Conservation (phyloP, 2,329 filamentous ascomycete species). For the Cadophora sp. region DNA sequence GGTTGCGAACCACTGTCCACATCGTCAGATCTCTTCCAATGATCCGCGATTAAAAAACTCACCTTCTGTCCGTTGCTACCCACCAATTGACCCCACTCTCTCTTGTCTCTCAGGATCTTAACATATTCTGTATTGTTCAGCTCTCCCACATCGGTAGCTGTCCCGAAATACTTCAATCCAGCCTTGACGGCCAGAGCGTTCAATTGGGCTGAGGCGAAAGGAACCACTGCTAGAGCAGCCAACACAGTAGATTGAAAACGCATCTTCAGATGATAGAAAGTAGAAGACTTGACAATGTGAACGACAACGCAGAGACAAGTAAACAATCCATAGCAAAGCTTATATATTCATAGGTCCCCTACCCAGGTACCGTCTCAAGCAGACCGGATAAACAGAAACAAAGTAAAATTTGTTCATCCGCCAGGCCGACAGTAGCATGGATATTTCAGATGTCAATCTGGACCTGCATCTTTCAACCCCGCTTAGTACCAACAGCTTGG, state of each 20-base stretch:
- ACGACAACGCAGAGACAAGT: background rate
- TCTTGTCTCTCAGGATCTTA: conserved; percentile 57
- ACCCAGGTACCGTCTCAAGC: background rate
- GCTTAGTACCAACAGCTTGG: conserved; percentile 14
- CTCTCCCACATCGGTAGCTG: conserved; percentile 63
- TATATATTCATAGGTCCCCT: background rate
- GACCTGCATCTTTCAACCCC: conserved; percentile 23
- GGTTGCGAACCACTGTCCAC: conserved; percentile 61
- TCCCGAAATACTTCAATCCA: conserved; percentile 61
- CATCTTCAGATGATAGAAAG: conserved; percentile 23
- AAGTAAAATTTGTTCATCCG: conserved; percentile 17
- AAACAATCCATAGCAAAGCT: background rate
- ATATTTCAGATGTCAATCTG: conserved; percentile 17
- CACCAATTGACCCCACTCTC: conserved; percentile 69
- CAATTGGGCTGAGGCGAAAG: conserved; percentile 49
- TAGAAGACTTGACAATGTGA: background rate
- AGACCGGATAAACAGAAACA: conserved; percentile 13
- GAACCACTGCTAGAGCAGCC: conserved; percentile 21
- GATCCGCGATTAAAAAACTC: background rate
- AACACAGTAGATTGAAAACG: conserved; percentile 25
- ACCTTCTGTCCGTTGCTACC: conserved; percentile 66
- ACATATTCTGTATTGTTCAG: conserved; percentile 61
- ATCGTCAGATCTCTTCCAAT: background rate
- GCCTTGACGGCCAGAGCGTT: conserved; percentile 60
- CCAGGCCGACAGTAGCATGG: conserved; percentile 7